Evolutionary conservation across 2,329 filamentous ascomycete genomes (phyloP), one percentile per base, ranked within the genome.

Genomic region (Fusarium irregulare): DNA sequence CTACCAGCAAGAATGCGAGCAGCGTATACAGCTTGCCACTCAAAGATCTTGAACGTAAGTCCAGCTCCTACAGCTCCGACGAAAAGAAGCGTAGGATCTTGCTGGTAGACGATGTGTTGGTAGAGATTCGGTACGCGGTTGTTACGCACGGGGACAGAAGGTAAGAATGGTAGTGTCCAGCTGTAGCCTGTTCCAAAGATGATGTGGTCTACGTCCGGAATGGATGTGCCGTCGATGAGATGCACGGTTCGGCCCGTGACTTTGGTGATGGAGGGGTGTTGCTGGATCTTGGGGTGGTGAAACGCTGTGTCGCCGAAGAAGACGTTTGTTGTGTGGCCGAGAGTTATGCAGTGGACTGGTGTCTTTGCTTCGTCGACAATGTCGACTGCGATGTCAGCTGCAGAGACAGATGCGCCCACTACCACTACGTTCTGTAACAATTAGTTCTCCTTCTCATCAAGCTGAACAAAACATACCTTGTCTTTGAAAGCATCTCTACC

Each of bases 181-280:
- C 82, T 84, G 75, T 90, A 91, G 0, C 90, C 90, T 0, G 90
- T 92, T 23, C 88, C 89, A 62, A 92, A 89, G 67, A 92, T 86
- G 65, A 92, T 82, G 70, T 86, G 75, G 75, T 92, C 89, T 16
- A 92, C 85, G 20, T 85, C 80, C 0, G 80, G 67, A 9, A 89
- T 80, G 1, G 75, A 80, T 2, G 80, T 83, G 3, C 88, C 88
- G 66, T 91, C 87, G 34, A 83, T 80, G 49, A 91, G 87, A 60
- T 87, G 80, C 0, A 90, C 85, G 2, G 83, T 85, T 23, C 83
- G 77, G 0, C 78, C 79, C 4, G 76, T 76, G n/a, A 89, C 76
- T 11, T 79, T 78, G 3, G 81, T 75, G 20, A 89, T 86, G 0
- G 85, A 84, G 1, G 86, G 81, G 40, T 83, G 79, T 23, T 81